Percentiles rank a stretch among this genome's conserved stretches.
Evolutionary conservation across 2,329 filamentous ascomycete genomes (phyloP).

Genomic region (Calonectria hawksworthii): DNA sequence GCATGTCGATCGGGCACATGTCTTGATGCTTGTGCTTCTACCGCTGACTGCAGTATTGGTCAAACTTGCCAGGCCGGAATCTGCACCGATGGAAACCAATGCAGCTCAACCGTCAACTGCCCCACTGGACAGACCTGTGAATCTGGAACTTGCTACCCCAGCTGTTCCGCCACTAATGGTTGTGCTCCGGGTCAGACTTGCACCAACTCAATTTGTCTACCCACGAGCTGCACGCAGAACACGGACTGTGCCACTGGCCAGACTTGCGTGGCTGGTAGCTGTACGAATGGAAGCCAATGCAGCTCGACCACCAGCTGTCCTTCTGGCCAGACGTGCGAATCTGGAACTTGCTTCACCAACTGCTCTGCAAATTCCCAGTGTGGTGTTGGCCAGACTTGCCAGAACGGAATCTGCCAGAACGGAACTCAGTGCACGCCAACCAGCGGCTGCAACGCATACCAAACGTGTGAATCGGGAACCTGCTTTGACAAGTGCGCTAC

Average conservation of each 20-base stretch:
- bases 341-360: conserved; percentile 3
- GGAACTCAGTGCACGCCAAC: not conserved
- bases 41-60: not conserved
- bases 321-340: not conserved
- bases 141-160: not conserved
- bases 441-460: not conserved
- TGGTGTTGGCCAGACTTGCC: not conserved
- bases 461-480: not conserved
- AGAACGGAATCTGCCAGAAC: not conserved
- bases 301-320: not conserved
- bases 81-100: not conserved
- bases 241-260: conserved; percentile 3
- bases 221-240: not conserved
- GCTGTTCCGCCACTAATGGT: not conserved
- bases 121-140: not conserved
- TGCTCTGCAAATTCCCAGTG: not conserved
- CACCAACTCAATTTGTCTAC: not conserved
- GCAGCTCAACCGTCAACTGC: not conserved
- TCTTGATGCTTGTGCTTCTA: not conserved
- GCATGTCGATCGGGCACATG: conserved; percentile 9
- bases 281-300: not conserved
- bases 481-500: conserved; percentile 3
- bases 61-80: not conserved
- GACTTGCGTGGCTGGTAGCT: not conserved
- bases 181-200: not conserved